Evolutionary conservation across 2,329 filamentous ascomycete genomes (phyloP).

Genomic region (Penicillium sp.): DNA sequence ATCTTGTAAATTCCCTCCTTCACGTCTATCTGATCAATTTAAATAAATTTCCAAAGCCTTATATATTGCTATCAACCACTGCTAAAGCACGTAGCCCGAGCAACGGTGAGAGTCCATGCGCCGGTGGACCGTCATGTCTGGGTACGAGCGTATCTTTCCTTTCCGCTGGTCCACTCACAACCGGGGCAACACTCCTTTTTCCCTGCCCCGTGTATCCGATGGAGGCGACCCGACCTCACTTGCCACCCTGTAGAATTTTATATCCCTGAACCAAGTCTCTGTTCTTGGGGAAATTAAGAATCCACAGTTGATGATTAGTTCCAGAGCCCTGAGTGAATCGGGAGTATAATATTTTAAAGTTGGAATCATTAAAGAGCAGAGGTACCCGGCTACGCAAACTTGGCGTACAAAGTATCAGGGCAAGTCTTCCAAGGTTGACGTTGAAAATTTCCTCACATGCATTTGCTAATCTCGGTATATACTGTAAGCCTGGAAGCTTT

Average conservation of each 20-base stretch:
- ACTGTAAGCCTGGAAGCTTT: background rate
- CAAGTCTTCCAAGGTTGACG: no score
- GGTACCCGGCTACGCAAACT: no score
- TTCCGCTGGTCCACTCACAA: slow-evolving; percentile 21
- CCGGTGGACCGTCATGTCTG: slow-evolving; percentile 8
- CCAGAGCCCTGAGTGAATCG: background rate
- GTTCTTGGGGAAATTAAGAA: slow-evolving; percentile 2
- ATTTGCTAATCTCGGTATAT: background rate
- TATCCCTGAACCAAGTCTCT: background rate
- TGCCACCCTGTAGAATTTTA: slow-evolving; percentile 8
- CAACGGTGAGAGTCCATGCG: slow-evolving; percentile 20
- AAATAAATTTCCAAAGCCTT: background rate
- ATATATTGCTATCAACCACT: background rate
- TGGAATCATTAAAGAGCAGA: background rate
- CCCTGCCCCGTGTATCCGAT: slow-evolving; percentile 32
- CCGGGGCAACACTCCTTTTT: slow-evolving; percentile 28
- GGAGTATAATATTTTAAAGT: background rate
- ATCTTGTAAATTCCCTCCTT: background rate
- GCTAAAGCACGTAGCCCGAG: slow-evolving; percentile 17
- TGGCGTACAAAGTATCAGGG: no score
- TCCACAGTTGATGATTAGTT: slow-evolving; percentile 2
- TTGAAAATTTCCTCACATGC: no score
- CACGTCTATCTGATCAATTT: background rate
- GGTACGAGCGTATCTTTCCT: slow-evolving; percentile 25
- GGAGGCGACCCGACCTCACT: slow-evolving; percentile 3